Evolutionary conservation across 805 yeast species (phyloP), one percentile per base, ranked within the genome.

Genomic region (Ogataea pini): DNA sequence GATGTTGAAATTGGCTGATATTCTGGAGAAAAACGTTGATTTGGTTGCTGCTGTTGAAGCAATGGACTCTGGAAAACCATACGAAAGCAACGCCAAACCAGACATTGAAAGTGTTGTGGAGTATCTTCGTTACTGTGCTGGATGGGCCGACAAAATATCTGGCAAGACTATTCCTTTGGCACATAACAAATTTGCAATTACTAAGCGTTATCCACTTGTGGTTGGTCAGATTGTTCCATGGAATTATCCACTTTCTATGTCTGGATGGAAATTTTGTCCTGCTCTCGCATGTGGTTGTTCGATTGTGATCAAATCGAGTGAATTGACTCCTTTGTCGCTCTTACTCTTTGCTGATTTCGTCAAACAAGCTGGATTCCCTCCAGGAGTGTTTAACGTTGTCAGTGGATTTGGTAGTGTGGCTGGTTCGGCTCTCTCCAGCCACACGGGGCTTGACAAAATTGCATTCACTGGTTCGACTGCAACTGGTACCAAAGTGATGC

Each of bases 271-370:
- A 67, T 72, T 86, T 61, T 89, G 86, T 22, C 92, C 92, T 18
- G 94, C 95, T 8, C 69, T 86, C 54, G 89, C 91, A 36, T 84
- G 88, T 45, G 94, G 94, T 46, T 86, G 87, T 67, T 76, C 80
- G 12, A 77, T 85, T 39, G 80, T 86, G 38, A 76, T 86, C 64
- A 86, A 86, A 67, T 77, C 89, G 2, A 83, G 89, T 48, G 94
- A 87, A 68, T 70, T 82, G 56, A 85, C 92, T 6, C 94, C 94
- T 10, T 73, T 86, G 57, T 80, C 89, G 20, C 72, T 84, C 55
- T 76, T 86, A 55, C 72, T 75, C 56, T 72, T 85, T 50, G 89
- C 86, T 32, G 70, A 70, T 20, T 66, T 80, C 46, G 79, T 81
- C 58, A 71, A 72, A 58, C 72, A 78, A 55, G 89, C 86, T 12